Percentiles rank a stretch among this genome's conserved stretches.
phyloP scores from a whole-genome alignment of 768 basidiomycete species.

The Lepiota venenata region DNA sequence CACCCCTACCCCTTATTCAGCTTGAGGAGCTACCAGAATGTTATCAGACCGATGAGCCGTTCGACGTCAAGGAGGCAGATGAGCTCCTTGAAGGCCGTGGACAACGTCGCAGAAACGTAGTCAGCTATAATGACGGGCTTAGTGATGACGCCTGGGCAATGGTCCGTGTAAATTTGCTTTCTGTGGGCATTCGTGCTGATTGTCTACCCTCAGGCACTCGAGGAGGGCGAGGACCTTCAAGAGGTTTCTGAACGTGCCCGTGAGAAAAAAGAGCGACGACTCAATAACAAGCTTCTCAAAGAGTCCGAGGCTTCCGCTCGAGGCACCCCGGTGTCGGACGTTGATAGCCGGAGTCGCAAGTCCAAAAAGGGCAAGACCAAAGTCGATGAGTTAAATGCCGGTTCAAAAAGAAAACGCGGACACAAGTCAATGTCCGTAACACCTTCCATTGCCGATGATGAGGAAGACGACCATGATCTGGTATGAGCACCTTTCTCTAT shows the following conservation, averaged over 20 bases:
- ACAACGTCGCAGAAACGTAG: constrained; percentile 75
- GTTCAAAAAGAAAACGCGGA: constrained; percentile 76
- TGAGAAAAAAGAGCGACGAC: constrained; percentile 64
- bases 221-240: constrained; percentile 78
- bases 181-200: not conserved
- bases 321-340: constrained; percentile 63
- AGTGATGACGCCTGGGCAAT: constrained; percentile 93
- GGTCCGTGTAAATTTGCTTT: constrained; percentile 36
- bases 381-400: constrained; percentile 46
- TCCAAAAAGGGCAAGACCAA: constrained; percentile 63
- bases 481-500: constrained; percentile 34
- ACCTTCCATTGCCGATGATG: constrained; percentile 73
- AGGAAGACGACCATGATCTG: constrained; percentile 70
- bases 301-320: constrained; percentile 60
- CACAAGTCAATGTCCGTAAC: constrained; percentile 74
- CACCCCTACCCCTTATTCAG: constrained; percentile 73
- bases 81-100: constrained; percentile 78
- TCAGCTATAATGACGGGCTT: constrained; percentile 92
- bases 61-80: constrained; percentile 60
- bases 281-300: constrained; percentile 52
- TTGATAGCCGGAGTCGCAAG: constrained; percentile 58
- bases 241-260: constrained; percentile 65
- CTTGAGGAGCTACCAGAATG: constrained; percentile 90
- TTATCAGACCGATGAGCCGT: constrained; percentile 83
- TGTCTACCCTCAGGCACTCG: constrained; percentile 49